Percentiles rank a stretch among this genome's conserved stretches.
These are phyloP conservation scores for Aspergillus awamori DNA, from an alignment of 2,329 filamentous ascomycete species.

Conservation along the genomic window DNA sequence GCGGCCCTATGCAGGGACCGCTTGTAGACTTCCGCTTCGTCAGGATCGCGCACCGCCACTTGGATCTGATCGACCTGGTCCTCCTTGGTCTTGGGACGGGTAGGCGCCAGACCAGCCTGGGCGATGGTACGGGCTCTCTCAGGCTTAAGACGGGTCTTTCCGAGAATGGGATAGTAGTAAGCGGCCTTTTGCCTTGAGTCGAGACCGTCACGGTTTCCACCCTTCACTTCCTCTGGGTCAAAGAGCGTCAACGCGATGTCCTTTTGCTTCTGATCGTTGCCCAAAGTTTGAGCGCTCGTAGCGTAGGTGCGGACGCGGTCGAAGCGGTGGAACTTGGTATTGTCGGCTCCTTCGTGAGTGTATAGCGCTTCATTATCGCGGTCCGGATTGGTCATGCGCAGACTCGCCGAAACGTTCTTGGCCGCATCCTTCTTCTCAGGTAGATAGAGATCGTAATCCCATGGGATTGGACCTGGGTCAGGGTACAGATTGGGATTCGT, in stretches of 20 bases:
- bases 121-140: slow-evolving; percentile 49
- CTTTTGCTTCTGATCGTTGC: slow-evolving; percentile 56
- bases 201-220: slow-evolving; percentile 21
- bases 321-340: slow-evolving; percentile 55
- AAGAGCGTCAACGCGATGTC: slow-evolving; percentile 63
- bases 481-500: slow-evolving; percentile 54
- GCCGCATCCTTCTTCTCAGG: slow-evolving; percentile 53
- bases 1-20: slow-evolving; percentile 49
- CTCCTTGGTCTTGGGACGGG: slow-evolving; percentile 43
- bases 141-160: slow-evolving; percentile 59
- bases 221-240: slow-evolving; percentile 45
- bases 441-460: slow-evolving; percentile 63
- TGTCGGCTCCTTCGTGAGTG: slow-evolving; percentile 48
- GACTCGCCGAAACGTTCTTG: slow-evolving; percentile 58
- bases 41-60: slow-evolving; percentile 54
- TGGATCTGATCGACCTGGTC: slow-evolving; percentile 58
- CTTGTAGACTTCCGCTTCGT: slow-evolving; percentile 53
- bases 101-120: slow-evolving; percentile 44
- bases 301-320: slow-evolving; percentile 64
- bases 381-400: slow-evolving; percentile 56
- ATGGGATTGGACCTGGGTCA: slow-evolving; percentile 56
- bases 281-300: slow-evolving; percentile 56
- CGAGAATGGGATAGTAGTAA: slow-evolving; percentile 64
- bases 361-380: slow-evolving; percentile 58
- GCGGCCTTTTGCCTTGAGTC: slow-evolving; percentile 54